Percentiles rank a stretch among this genome's conserved stretches.
phyloP scores from a whole-genome alignment of 441 rosid species.

The Adansonia rubrostipa region DNA sequence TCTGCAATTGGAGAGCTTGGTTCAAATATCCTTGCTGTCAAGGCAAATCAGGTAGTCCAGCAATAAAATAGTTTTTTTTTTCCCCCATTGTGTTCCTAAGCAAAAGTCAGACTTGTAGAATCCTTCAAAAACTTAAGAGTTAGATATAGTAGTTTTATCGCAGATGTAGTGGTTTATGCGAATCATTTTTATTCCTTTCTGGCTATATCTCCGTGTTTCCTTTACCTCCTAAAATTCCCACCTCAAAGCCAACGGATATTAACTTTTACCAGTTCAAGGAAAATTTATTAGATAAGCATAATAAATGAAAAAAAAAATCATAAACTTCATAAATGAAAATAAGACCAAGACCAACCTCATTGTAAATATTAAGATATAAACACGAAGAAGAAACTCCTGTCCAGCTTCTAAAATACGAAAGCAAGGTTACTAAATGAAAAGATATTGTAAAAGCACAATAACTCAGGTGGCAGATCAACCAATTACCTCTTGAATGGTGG shows the following conservation, averaged over 20 bases:
- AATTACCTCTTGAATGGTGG: slow-evolving; percentile 74
- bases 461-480: slow-evolving; percentile 17
- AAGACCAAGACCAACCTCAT: slow-evolving; percentile 53
- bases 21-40: slow-evolving; percentile 68
- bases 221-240: neutral
- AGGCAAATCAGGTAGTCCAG: slow-evolving; percentile 74
- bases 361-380: slow-evolving; percentile 76
- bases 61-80: slow-evolving; percentile 1
- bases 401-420: slow-evolving; percentile 58
- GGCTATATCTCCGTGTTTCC: neutral
- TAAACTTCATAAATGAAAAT: slow-evolving; percentile 11
- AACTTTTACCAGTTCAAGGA: slow-evolving; percentile 1
- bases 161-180: neutral
- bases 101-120: neutral
- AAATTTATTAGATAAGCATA: neutral
- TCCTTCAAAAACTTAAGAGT: neutral
- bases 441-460: slow-evolving; percentile 4
- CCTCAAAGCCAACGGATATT: neutral
- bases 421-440: slow-evolving; percentile 17
- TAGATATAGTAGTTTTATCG: neutral
- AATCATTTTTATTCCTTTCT: neutral
- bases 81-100: neutral
- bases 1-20: slow-evolving; percentile 86
- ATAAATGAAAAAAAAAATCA: neutral
- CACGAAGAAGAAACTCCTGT: slow-evolving; percentile 78